These are phyloP conservation scores for Omphalea diandra DNA, from an alignment of 441 rosid genomes.

Conservation along the genomic window DNA sequence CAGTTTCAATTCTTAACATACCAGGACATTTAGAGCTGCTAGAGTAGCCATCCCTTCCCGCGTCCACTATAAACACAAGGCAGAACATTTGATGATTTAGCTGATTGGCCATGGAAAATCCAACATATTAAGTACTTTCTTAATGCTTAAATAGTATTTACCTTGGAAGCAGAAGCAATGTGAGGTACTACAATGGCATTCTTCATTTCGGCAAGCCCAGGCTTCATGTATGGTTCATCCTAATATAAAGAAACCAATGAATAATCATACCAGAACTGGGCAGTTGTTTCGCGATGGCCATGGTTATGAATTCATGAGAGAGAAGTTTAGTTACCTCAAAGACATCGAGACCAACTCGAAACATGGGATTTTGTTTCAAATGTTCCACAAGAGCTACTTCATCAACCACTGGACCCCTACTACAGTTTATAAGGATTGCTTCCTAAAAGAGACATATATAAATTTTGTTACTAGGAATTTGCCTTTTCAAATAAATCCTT, in stretches of 20 bases:
- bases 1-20: slow-evolving; percentile 22
- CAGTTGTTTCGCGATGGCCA: background rate
- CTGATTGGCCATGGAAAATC: background rate
- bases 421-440: slow-evolving; percentile 90
- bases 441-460: slow-evolving; percentile 48
- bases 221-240: slow-evolving; percentile 98
- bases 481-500: background rate
- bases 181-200: slow-evolving; percentile 89
- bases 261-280: background rate
- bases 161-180: slow-evolving; percentile 98
- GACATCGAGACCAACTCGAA: slow-evolving; percentile 95
- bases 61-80: slow-evolving; percentile 64
- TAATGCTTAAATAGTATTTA: slow-evolving; percentile 11
- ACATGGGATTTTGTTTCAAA: slow-evolving; percentile 84
- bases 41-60: slow-evolving; percentile 98
- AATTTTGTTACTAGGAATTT: background rate
- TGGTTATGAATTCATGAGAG: slow-evolving; percentile 1
- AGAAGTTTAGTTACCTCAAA: slow-evolving; percentile 57
- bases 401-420: slow-evolving; percentile 88
- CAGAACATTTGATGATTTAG: background rate
- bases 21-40: slow-evolving; percentile 89
- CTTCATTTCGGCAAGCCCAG: slow-evolving; percentile 89
- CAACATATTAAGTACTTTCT: background rate
- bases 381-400: slow-evolving; percentile 91
- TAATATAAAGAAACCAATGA: slow-evolving; percentile 24